These are phyloP conservation scores for Chlorella sp. DNA, from an alignment of 139 green algal genomes.

Conservation along the genomic window DNA sequence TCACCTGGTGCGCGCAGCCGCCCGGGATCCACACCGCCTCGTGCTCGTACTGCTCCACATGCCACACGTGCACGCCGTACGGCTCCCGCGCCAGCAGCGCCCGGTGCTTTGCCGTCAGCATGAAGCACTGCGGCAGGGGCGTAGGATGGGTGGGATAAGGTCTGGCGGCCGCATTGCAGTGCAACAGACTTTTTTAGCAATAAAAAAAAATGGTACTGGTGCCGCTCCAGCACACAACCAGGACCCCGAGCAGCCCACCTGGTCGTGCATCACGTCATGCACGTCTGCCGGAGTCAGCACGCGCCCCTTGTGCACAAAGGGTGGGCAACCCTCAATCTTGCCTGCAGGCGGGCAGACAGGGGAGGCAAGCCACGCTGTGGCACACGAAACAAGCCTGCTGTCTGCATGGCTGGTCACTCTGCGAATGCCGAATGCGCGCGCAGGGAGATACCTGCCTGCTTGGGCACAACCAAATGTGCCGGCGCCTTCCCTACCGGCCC, in stretches of 20 bases:
- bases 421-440: too few species aligned
- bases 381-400: too few species aligned
- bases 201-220: too few species aligned
- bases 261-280: conserved; percentile 25
- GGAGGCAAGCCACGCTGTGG: too few species aligned
- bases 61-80: conserved; percentile 64
- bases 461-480: too few species aligned
- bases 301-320: conserved; percentile 59
- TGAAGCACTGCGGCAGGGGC: conserved; percentile 52
- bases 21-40: conserved; percentile 93
- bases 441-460: too few species aligned
- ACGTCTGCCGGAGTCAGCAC: background rate
- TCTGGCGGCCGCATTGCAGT: too few species aligned
- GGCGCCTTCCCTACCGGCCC: too few species aligned
- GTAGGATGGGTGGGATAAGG: background rate
- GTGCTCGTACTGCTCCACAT: conserved; percentile 68
- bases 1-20: conserved; percentile 92
- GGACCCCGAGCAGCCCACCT: background rate
- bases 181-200: too few species aligned
- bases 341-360: background rate
- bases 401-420: too few species aligned
- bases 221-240: too few species aligned
- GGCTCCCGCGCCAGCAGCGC: conserved; percentile 34
- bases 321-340: background rate
- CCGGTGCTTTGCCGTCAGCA: conserved; percentile 52